phyloP scores from a whole-genome alignment of 2,329 filamentous ascomycete species.

The Aspergillus piperis region DNA sequence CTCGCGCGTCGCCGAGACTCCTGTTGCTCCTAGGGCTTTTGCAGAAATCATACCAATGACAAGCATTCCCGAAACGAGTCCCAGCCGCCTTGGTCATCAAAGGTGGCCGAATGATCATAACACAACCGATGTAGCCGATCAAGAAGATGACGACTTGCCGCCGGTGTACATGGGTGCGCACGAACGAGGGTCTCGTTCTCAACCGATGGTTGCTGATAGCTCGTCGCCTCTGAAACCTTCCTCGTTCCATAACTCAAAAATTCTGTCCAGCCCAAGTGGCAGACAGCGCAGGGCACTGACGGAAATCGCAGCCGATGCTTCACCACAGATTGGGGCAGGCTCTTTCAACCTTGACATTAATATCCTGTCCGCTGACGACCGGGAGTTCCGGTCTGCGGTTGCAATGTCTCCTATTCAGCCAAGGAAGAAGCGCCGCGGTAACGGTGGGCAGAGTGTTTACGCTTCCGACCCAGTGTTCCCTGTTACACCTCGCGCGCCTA shows the following conservation, averaged over 20 bases:
- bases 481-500: conserved; percentile 27
- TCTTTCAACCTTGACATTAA: conserved; percentile 39
- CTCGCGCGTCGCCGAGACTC: conserved; percentile 44
- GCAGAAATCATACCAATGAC: conserved; percentile 34
- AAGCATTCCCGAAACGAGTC: conserved; percentile 43
- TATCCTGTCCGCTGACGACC: conserved; percentile 44
- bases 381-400: conserved; percentile 39
- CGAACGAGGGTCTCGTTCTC: conserved; percentile 23
- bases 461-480: conserved; percentile 33
- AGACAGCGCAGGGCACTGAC: conserved; percentile 41
- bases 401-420: conserved; percentile 36
- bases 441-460: conserved; percentile 33
- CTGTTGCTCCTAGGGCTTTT: conserved; percentile 29
- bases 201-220: conserved; percentile 22
- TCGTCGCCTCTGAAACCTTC: conserved; percentile 30
- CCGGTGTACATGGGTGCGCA: conserved; percentile 28
- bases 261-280: conserved; percentile 43
- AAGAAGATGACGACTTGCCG: conserved; percentile 43
- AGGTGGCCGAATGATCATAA: conserved; percentile 26
- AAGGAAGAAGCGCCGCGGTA: conserved; percentile 41
- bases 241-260: conserved; percentile 24
- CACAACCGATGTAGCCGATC: conserved; percentile 27
- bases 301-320: conserved; percentile 46
- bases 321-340: conserved; percentile 38
- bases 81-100: conserved; percentile 27